Evolutionary conservation across 164 flowering plant species (phyloP).

Genomic region (Warburgia ugandensis): DNA sequence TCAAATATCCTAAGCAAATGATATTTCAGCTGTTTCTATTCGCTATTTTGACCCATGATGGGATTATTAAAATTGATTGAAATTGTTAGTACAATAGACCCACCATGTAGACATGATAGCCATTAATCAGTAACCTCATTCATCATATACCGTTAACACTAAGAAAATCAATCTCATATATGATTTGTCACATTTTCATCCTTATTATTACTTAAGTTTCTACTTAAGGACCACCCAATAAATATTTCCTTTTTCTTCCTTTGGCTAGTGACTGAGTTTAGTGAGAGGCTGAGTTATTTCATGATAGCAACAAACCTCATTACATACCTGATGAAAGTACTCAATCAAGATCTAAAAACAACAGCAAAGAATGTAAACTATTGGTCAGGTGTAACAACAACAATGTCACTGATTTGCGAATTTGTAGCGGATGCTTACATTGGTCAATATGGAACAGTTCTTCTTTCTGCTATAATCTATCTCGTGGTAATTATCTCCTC

Average conservation of each 20-base stretch:
- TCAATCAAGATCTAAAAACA: slow-evolving; percentile 47
- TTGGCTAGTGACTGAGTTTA: slow-evolving; percentile 48
- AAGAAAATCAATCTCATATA: too few species aligned
- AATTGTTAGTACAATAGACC: too few species aligned
- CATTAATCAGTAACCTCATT: too few species aligned
- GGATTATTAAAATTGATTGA: too few species aligned
- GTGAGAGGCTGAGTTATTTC: slow-evolving; percentile 57
- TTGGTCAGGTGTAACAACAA: slow-evolving; percentile 69
- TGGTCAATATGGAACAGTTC: slow-evolving; percentile 63
- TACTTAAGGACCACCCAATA: too few species aligned
- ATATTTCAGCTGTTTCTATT: too few species aligned
- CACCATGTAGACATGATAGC: too few species aligned
- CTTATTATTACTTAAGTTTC: slow-evolving; percentile 26
- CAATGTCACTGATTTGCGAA: slow-evolving; percentile 81
- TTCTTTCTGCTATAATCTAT: slow-evolving; percentile 55
- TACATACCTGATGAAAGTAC: slow-evolving; percentile 44
- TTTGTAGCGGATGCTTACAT: slow-evolving; percentile 82
- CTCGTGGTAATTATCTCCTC: slow-evolving; percentile 43
- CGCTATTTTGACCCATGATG: too few species aligned
- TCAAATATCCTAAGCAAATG: too few species aligned
- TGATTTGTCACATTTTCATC: slow-evolving; percentile 7
- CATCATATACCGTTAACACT: too few species aligned
- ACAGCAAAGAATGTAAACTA: slow-evolving; percentile 54
- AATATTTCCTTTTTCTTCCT: neutral
- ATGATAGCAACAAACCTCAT: slow-evolving; percentile 56